A percentile compares a stretch with the other conserved stretches of the same genome.
These are phyloP conservation scores for Corynascus novoguineensis DNA, from an alignment of 495 filamentous ascomycete genomes.

Conservation along the genomic window DNA sequence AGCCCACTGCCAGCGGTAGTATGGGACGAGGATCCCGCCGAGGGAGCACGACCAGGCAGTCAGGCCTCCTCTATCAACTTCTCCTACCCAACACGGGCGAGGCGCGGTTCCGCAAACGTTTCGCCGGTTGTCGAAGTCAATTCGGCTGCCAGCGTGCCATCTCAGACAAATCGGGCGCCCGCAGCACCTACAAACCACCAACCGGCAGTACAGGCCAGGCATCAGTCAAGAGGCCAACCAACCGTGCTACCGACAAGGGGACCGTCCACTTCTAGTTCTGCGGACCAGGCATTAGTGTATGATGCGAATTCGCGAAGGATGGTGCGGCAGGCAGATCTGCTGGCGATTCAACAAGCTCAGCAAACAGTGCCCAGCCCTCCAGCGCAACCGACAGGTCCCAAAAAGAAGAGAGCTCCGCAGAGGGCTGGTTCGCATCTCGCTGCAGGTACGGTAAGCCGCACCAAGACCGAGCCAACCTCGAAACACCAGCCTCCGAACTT, in stretches of 20 bases:
- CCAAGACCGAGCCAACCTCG: conserved; percentile 25
- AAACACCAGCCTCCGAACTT: conserved; percentile 18
- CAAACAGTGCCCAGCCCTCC: conserved; percentile 42
- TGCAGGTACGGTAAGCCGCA: conserved; percentile 33
- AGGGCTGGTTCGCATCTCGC: conserved; percentile 32
- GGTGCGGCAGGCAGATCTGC: conserved; percentile 36
- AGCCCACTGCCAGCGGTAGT: conserved; percentile 25
- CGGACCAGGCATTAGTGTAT: conserved; percentile 43
- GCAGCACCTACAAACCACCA: neutral
- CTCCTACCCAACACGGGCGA: conserved; percentile 59
- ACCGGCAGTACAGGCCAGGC: neutral
- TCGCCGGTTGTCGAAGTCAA: conserved; percentile 8
- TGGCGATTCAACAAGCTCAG: conserved; percentile 36
- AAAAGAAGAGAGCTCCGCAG: conserved; percentile 44
- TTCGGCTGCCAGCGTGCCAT: neutral
- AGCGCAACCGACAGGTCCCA: conserved; percentile 46
- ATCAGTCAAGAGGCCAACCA: conserved; percentile 6
- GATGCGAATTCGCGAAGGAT: conserved; percentile 55
- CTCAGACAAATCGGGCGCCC: neutral
- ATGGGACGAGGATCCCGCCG: conserved; percentile 11
- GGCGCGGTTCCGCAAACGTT: conserved; percentile 33
- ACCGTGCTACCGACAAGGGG: conserved; percentile 16
- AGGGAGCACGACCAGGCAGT: conserved; percentile 47
- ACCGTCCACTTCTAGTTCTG: conserved; percentile 22
- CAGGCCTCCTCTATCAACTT: conserved; percentile 72